These are phyloP conservation scores for Eucalyptus lansdowneana DNA, from an alignment of 345 rosid genomes.

Conservation along the genomic window DNA sequence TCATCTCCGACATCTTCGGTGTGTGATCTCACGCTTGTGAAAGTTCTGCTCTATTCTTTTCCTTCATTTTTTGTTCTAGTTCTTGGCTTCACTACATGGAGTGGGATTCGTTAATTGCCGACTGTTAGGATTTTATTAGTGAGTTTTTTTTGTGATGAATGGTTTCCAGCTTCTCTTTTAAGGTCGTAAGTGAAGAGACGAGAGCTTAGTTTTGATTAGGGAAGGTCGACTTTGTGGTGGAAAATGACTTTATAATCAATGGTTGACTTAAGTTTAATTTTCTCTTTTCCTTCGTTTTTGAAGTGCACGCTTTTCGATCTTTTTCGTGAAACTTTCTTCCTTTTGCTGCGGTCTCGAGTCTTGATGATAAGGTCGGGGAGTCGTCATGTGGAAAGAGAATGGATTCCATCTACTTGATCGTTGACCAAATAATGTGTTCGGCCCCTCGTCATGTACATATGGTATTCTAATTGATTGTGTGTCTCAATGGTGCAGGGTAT, in stretches of 20 bases:
- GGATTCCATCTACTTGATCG: neutral
- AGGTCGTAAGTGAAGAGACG: neutral
- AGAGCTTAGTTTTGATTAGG: neutral
- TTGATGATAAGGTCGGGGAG: neutral
- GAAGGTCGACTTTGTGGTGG: neutral
- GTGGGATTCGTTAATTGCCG: neutral
- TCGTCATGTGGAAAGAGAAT: neutral
- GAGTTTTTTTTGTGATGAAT: neutral
- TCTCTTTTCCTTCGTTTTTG: neutral
- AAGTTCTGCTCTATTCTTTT: neutral
- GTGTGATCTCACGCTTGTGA: neutral
- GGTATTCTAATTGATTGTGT: neutral
- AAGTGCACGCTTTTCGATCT: neutral
- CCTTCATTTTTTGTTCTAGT: neutral
- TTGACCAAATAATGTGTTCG: neutral
- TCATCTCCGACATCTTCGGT: slow-evolving; percentile 46
- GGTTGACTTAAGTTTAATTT: neutral
- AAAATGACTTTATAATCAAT: neutral
- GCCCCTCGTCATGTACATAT: neutral
- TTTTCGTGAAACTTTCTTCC: neutral
- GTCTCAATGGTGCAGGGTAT: slow-evolving; percentile 31
- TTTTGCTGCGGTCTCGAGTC: neutral
- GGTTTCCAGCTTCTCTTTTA: neutral
- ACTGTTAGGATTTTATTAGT: neutral
- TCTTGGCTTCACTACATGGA: neutral